phyloP scores from a whole-genome alignment of 768 basidiomycete genomes.

The Phanerodontia chrysosporium region DNA sequence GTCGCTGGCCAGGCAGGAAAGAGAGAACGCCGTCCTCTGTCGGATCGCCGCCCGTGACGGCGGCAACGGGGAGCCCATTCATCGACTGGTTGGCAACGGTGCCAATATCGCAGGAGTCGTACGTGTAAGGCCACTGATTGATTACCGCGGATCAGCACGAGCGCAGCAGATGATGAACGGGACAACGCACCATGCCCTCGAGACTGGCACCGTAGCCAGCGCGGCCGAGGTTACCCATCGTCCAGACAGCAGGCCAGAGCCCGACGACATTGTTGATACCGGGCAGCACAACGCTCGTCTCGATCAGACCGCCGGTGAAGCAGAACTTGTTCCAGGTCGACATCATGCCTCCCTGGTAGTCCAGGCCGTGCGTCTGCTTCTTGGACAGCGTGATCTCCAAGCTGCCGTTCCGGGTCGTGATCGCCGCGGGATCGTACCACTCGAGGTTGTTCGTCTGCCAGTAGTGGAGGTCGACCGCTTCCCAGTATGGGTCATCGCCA shows the following conservation, averaged over 20 bases:
- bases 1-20: slow-evolving; percentile 75
- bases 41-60: slow-evolving; percentile 51
- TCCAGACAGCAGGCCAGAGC: slow-evolving; percentile 55
- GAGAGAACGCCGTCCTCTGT: slow-evolving; percentile 48
- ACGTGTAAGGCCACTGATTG: slow-evolving; percentile 59
- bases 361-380: slow-evolving; percentile 42
- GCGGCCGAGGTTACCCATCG: slow-evolving; percentile 58
- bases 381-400: slow-evolving; percentile 51
- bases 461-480: slow-evolving; percentile 42
- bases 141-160: background rate
- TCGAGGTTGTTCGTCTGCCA: slow-evolving; percentile 52
- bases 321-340: slow-evolving; percentile 79
- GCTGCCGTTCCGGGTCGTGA: slow-evolving; percentile 37
- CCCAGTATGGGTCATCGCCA: slow-evolving; percentile 60
- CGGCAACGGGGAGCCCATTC: slow-evolving; percentile 59
- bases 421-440: slow-evolving; percentile 83
- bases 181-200: slow-evolving; percentile 41
- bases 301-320: slow-evolving; percentile 80
- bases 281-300: slow-evolving; percentile 59
- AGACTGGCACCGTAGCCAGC: slow-evolving; percentile 67
- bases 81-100: slow-evolving; percentile 79
- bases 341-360: slow-evolving; percentile 44
- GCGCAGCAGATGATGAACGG: background rate
- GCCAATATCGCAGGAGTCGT: slow-evolving; percentile 78
- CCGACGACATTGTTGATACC: slow-evolving; percentile 60